Conservation (phyloP, 352 stramenopile species). For the Phytophthora hybrid region DNA sequence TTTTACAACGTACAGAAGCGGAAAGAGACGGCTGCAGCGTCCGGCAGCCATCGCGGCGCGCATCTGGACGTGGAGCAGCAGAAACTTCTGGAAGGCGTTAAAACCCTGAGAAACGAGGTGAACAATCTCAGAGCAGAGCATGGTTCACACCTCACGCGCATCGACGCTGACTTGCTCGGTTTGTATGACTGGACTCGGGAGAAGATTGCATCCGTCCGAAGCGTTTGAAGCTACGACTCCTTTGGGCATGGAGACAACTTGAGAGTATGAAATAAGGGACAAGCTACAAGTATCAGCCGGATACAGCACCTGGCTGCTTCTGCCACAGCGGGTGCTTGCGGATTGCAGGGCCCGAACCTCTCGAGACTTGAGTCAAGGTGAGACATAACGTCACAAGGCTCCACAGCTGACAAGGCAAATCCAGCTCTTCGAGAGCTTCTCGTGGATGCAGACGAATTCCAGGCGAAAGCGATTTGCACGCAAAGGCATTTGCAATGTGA, state of each 20-base stretch:
- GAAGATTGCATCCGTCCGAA: constrained; percentile 35
- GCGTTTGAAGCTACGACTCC: background rate
- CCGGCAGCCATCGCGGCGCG: background rate
- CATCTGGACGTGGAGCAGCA: constrained; percentile 26
- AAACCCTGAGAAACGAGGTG: constrained; percentile 32
- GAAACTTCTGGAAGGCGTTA: constrained; percentile 28
- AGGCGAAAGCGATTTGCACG: constrained; percentile 12
- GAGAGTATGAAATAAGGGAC: background rate
- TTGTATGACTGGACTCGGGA: constrained; percentile 72
- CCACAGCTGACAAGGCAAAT: background rate
- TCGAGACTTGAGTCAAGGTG: background rate
- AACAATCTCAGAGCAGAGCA: constrained; percentile 42
- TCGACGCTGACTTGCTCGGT: constrained; percentile 59
- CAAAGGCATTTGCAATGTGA: constrained; percentile 14
- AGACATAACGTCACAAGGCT: constrained; percentile 9
- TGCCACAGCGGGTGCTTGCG: background rate
- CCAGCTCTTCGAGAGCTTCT: too few relatives aligned
- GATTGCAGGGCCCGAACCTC: background rate
- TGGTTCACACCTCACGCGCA: constrained; percentile 37
- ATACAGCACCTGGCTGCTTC: background rate
- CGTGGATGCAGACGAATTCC: constrained; percentile 14
- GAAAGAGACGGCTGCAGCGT: constrained; percentile 15
- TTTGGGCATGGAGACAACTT: background rate
- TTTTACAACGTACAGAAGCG: constrained; percentile 31
- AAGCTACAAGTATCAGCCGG: background rate